Conservation (phyloP, 2,329 filamentous ascomycete species). For the Neoascochyta sp. region DNA sequence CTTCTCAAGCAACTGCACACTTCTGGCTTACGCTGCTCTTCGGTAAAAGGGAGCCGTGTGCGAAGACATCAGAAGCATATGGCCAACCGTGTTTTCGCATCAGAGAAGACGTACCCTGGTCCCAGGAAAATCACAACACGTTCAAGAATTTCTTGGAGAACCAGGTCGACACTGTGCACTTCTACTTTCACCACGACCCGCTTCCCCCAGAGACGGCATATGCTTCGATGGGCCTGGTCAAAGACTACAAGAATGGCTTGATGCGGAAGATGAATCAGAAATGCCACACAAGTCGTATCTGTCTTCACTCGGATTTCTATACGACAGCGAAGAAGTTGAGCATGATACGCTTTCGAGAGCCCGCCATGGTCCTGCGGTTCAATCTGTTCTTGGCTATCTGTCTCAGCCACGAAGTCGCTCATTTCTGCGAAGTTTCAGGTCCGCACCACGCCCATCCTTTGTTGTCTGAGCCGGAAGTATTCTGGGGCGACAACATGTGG, state of each 20-base stretch:
- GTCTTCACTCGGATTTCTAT: conserved; percentile 41
- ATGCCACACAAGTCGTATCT: conserved; percentile 38
- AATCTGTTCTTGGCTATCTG: conserved; percentile 40
- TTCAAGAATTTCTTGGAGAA: conserved; percentile 32
- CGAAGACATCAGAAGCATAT: conserved; percentile 28
- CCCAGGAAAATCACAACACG: conserved; percentile 25
- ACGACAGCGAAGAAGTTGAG: conserved; percentile 40
- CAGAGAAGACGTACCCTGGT: conserved; percentile 33
- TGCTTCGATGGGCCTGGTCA: conserved; percentile 38
- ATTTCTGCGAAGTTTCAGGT: conserved; percentile 40
- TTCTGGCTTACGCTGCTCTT: conserved; percentile 41
- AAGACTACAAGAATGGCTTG: conserved; percentile 37
- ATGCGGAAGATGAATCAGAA: conserved; percentile 35
- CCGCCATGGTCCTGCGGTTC: conserved; percentile 41
- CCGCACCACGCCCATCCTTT: conserved; percentile 36
- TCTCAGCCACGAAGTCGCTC: conserved; percentile 39
- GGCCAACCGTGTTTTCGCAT: conserved; percentile 37
- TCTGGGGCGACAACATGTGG: conserved; percentile 40
- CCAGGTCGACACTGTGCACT: conserved; percentile 37
- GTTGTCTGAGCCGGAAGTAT: conserved; percentile 36
- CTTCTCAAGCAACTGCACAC: conserved; percentile 34
- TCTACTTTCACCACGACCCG: conserved; percentile 38
- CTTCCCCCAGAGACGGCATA: conserved; percentile 36
- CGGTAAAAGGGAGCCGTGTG: conserved; percentile 32
- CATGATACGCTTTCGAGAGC: conserved; percentile 36